These are phyloP conservation scores for Boletus patriciae DNA, from an alignment of 768 basidiomycete genomes.

Conservation along the genomic window DNA sequence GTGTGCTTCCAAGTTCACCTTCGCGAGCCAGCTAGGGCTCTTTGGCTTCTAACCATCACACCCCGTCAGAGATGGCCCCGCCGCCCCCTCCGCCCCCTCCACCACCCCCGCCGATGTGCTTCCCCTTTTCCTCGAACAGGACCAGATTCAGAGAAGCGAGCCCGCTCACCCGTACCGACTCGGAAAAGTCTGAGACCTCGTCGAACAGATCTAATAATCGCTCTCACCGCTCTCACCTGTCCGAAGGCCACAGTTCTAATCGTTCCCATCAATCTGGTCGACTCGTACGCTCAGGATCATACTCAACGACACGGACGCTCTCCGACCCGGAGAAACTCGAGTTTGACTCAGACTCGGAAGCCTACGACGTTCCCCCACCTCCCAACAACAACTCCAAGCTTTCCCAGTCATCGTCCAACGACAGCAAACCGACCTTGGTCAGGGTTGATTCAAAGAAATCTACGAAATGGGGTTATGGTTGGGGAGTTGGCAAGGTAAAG, in stretches of 20 bases:
- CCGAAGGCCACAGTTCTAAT: constrained; percentile 22
- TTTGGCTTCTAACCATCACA: constrained; percentile 19
- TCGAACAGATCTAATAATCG: constrained; percentile 34
- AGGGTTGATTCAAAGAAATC: constrained; percentile 57
- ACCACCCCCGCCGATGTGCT: constrained; percentile 54
- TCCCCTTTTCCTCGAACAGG: constrained; percentile 47
- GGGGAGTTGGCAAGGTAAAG: constrained; percentile 60
- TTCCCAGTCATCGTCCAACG: constrained; percentile 38
- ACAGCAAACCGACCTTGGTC: constrained; percentile 47
- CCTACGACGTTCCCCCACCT: constrained; percentile 43
- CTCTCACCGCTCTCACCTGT: constrained; percentile 29
- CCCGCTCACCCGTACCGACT: constrained; percentile 35
- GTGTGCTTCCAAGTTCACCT: constrained; percentile 23
- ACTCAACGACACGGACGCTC: constrained; percentile 43
- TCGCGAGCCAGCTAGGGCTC: constrained; percentile 18
- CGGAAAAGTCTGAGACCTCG: constrained; percentile 47
- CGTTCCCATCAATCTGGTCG: constrained; percentile 26
- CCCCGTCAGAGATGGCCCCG: constrained; percentile 44
- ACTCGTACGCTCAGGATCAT: constrained; percentile 43
- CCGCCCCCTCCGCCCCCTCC: constrained; percentile 53
- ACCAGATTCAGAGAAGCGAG: constrained; percentile 29
- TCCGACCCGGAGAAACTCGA: constrained; percentile 49
- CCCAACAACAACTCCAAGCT: constrained; percentile 41
- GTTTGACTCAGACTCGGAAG: constrained; percentile 62
- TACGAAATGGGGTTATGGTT: constrained; percentile 67